Conservation (phyloP, 2,329 filamentous ascomycete species). For the Emmonsiellopsis sp. region DNA sequence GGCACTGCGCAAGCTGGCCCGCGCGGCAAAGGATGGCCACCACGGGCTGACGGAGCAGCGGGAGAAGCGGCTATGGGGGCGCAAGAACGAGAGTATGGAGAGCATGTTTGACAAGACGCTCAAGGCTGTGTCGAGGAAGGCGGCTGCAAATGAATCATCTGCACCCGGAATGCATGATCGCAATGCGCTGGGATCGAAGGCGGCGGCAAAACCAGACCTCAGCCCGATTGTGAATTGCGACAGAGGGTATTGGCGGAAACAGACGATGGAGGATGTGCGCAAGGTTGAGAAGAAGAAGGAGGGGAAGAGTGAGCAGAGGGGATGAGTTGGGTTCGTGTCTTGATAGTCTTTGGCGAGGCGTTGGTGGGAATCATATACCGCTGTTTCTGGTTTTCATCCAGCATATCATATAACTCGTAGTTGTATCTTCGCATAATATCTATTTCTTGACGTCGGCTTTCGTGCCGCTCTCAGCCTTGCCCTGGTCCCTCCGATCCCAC, state of each 20-base stretch:
- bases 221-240: slow-evolving; percentile 52
- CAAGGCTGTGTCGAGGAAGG: slow-evolving; percentile 37
- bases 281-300: slow-evolving; percentile 23
- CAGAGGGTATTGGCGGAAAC: slow-evolving; percentile 47
- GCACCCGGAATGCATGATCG: background rate
- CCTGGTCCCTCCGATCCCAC: slow-evolving; percentile 36
- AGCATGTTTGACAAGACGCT: slow-evolving; percentile 49
- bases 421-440: background rate
- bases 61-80: slow-evolving; percentile 31
- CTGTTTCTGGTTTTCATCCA: background rate
- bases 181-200: no score
- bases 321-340: slow-evolving; percentile 12
- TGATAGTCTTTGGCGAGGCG: slow-evolving; percentile 10
- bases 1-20: slow-evolving; percentile 51
- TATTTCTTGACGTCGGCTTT: slow-evolving; percentile 13
- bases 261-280: slow-evolving; percentile 21
- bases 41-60: slow-evolving; percentile 28
- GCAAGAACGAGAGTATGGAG: slow-evolving; percentile 34
- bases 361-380: background rate
- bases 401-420: background rate
- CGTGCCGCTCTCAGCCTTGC: background rate
- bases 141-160: slow-evolving; percentile 21
- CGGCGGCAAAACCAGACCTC: slow-evolving; percentile 25
- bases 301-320: slow-evolving; percentile 14
- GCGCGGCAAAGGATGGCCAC: slow-evolving; percentile 36